Percentiles rank a stretch among this genome's conserved stretches.
Conservation (phyloP, 1,139 yeast genomes). For the Blastobotrys malaysiensis region DNA sequence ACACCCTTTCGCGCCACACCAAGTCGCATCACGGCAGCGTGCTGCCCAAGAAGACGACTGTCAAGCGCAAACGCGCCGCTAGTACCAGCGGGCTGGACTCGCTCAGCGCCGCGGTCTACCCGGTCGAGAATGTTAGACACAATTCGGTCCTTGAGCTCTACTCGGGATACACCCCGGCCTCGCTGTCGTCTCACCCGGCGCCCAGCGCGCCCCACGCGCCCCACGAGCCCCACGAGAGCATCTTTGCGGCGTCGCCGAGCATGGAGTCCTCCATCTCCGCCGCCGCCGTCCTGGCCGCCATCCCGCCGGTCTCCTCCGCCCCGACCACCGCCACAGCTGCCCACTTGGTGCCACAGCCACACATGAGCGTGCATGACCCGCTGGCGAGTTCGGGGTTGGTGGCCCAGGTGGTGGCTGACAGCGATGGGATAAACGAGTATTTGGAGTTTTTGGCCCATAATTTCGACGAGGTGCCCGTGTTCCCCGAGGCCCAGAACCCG, state of each 20-base stretch:
- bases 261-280: background rate
- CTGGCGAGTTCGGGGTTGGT: background rate
- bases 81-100: background rate
- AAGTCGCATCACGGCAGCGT: background rate
- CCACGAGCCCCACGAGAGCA: too few relatives aligned
- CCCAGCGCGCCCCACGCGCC: too few relatives aligned
- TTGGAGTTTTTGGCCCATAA: background rate
- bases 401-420: background rate
- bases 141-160: background rate
- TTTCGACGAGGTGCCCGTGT: background rate
- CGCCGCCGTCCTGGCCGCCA: background rate
- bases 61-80: background rate
- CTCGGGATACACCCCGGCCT: background rate
- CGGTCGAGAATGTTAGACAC: background rate
- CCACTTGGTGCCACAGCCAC: too few relatives aligned
- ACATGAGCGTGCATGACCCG: background rate
- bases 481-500: background rate
- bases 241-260: too few relatives aligned
- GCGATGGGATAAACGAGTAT: background rate
- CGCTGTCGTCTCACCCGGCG: too few relatives aligned
- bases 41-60: background rate
- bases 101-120: background rate
- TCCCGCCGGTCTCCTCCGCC: too few relatives aligned
- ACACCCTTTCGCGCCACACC: constrained; percentile 2
- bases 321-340: too few relatives aligned